phyloP scores from a whole-genome alignment of 2,329 filamentous ascomycete species.

The Nemania sp. region DNA sequence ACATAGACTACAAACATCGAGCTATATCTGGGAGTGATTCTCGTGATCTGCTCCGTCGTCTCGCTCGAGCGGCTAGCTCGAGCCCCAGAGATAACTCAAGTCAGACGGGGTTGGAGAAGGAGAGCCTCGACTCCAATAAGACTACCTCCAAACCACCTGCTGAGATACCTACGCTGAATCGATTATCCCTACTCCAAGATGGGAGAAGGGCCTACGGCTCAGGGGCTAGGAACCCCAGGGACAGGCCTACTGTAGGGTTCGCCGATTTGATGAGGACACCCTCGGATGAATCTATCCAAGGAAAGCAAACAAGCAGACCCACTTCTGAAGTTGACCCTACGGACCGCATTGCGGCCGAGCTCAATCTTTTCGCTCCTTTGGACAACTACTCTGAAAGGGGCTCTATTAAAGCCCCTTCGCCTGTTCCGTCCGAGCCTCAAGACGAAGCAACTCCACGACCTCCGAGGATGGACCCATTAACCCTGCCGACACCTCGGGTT shows the following conservation, averaged over 20 bases:
- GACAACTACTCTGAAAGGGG: constrained; percentile 61
- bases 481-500: constrained; percentile 57
- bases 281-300: constrained; percentile 52
- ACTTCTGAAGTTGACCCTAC: constrained; percentile 58
- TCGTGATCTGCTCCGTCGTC: constrained; percentile 52
- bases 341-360: constrained; percentile 60
- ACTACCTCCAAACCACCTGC: constrained; percentile 16
- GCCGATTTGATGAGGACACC: constrained; percentile 46
- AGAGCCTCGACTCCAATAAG: constrained; percentile 13
- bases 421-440: constrained; percentile 40
- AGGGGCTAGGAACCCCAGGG: constrained; percentile 37
- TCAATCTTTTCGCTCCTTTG: constrained; percentile 57
- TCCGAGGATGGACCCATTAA: constrained; percentile 48
- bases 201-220: constrained; percentile 28
- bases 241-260: constrained; percentile 51
- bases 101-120: constrained; percentile 26
- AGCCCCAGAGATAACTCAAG: constrained; percentile 43
- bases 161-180: constrained; percentile 24
- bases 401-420: constrained; percentile 55
- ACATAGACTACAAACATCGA: constrained; percentile 16
- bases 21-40: constrained; percentile 45
- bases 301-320: constrained; percentile 52
- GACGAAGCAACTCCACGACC: constrained; percentile 54
- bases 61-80: constrained; percentile 52
- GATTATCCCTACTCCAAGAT: constrained; percentile 26